Percentiles rank a stretch among this genome's conserved stretches.
Conservation (phyloP, 1,139 yeast genomes). For the Taphrina betulina region DNA sequence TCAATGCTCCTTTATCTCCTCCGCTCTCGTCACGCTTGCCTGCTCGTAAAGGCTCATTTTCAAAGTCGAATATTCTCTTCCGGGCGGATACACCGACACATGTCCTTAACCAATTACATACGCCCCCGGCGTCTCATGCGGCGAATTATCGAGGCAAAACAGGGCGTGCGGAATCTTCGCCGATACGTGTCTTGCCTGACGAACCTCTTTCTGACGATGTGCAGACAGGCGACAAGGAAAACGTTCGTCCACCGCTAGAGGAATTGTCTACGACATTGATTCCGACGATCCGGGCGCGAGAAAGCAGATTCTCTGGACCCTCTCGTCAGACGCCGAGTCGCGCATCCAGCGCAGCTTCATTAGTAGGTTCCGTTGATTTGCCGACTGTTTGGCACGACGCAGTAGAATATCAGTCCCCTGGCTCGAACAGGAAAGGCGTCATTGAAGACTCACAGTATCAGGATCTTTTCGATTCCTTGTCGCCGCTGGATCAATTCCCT, state of each 20-base stretch:
- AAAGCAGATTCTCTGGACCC: background rate
- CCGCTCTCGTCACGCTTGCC: too few relatives aligned
- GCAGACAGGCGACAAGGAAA: background rate
- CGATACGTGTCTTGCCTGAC: background rate
- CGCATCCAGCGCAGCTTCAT: background rate
- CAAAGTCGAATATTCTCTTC: background rate
- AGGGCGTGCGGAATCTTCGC: background rate
- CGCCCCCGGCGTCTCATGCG: too few relatives aligned
- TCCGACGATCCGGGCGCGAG: background rate
- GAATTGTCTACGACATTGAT: background rate
- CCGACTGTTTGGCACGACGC: background rate
- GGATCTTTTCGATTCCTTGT: background rate
- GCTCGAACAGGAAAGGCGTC: background rate
- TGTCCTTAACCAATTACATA: background rate
- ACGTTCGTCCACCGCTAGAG: background rate
- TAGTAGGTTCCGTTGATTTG: background rate
- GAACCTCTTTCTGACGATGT: background rate
- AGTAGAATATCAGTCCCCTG: background rate
- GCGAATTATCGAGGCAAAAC: background rate
- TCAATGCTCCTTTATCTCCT: background rate
- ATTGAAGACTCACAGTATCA: conserved; percentile 11
- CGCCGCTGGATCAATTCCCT: too few relatives aligned
- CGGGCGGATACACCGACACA: background rate
- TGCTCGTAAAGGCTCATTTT: background rate
- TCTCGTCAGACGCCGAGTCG: background rate